Percentiles rank a stretch among this genome's conserved stretches.
These are phyloP conservation scores for Blastomyces parvus DNA, from an alignment of 2,329 filamentous ascomycete species.

Conservation along the genomic window DNA sequence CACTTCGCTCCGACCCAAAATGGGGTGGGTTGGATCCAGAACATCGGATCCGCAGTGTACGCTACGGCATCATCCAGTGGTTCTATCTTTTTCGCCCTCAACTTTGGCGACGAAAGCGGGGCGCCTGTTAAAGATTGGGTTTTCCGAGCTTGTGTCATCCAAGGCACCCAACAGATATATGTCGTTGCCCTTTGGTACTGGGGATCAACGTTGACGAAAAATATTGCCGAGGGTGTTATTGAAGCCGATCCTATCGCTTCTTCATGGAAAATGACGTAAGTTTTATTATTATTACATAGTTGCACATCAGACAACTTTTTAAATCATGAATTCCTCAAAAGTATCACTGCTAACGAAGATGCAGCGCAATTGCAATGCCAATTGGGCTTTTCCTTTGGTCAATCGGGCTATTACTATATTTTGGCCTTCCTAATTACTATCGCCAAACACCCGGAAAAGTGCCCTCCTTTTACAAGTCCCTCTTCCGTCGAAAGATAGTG, in stretches of 20 bases:
- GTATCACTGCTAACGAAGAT: slow-evolving; percentile 17
- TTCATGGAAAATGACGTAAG: slow-evolving; percentile 36
- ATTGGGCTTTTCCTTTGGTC: slow-evolving; percentile 49
- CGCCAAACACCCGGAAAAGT: slow-evolving; percentile 54
- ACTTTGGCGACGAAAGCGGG: slow-evolving; percentile 56
- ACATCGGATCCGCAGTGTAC: slow-evolving; percentile 53
- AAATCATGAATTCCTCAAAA: neutral
- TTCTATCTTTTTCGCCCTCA: slow-evolving; percentile 56
- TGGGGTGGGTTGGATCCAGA: slow-evolving; percentile 47
- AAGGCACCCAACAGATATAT: slow-evolving; percentile 59
- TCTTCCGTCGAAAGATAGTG: slow-evolving; percentile 54
- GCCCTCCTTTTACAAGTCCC: slow-evolving; percentile 55
- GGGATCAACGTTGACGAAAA: slow-evolving; percentile 47
- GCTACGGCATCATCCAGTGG: slow-evolving; percentile 54
- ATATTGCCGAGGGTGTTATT: slow-evolving; percentile 33
- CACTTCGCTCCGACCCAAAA: slow-evolving; percentile 41
- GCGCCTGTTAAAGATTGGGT: slow-evolving; percentile 56
- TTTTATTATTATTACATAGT: slow-evolving; percentile 10
- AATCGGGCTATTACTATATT: slow-evolving; percentile 46
- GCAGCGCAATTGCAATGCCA: slow-evolving; percentile 46
- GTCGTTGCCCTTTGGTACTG: slow-evolving; percentile 58
- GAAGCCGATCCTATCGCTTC: neutral
- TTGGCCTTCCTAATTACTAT: slow-evolving; percentile 59
- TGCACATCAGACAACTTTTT: slow-evolving; percentile 5
- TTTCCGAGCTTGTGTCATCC: slow-evolving; percentile 56